Evolutionary conservation across 495 filamentous ascomycete genomes (phyloP), one percentile per base, ranked within the genome.

Genomic region (Hyaloscypha bicolor): DNA sequence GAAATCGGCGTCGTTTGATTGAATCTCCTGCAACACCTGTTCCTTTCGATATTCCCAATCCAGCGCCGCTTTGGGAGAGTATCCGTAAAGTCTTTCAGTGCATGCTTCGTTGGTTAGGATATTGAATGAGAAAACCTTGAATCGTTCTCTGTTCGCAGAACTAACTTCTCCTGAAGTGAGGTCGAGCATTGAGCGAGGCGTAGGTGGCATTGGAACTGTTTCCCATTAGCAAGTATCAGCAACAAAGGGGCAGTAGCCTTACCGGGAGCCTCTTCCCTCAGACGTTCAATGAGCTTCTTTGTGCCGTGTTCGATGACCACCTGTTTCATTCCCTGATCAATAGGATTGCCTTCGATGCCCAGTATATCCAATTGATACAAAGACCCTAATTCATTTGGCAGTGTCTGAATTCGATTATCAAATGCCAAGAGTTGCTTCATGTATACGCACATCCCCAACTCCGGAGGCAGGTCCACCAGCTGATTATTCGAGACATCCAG

Each of bases 371-470:
- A 76, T 56, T 90, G 85, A 74, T 93, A 91, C 19, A 99, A 82
- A 52, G 91, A 91, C 3, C 95, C 95, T 66, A 99, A 79, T 75
- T 97, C 94, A 71, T 82, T 88, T 6, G 95, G 96, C 22, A 99
- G 83, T 8, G 83, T 87, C 60, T 84, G 86, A 62, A 99, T 88
- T 55, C 90, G 81, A 76, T 99, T 99, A 76, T 97, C 92, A 74
- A 96, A 97, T 3, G 97, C 80, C 25, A 91, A 79, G 1, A 99
- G 83, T 51, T 86, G 85, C 74, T 89, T 89, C 59, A 99, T 80
- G 68, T 91, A 92, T 51, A 92, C 92, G 66, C 97, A 90, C 93
- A 98, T 98, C 69, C 95, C 96, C 60, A 98, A 87, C 82, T 99
- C 94, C 21, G 91, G 87, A 6, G 95, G 95, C 9, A 99, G 81